Evolutionary conservation across 2,329 filamentous ascomycete genomes (phyloP).

Genomic region (Xylaria sp.): DNA sequence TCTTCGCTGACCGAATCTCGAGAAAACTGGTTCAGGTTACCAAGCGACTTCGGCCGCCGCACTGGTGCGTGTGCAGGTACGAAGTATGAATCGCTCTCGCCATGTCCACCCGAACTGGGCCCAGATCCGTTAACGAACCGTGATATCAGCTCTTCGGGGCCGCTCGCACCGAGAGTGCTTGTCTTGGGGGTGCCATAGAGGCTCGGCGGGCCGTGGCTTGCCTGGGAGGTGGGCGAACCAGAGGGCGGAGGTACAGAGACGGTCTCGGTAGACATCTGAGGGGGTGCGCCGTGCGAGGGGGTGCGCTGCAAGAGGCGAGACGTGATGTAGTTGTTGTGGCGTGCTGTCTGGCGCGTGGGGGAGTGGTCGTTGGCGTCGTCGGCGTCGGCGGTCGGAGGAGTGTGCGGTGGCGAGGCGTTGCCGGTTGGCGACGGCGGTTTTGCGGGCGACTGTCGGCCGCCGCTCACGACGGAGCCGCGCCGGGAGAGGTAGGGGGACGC

Average conservation of each 20-base stretch:
- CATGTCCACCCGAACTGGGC: conserved; percentile 61
- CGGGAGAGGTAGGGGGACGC: conserved; percentile 69
- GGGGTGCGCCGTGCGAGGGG: conserved; percentile 70
- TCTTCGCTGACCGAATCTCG: conserved; percentile 50
- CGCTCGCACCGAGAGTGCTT: conserved; percentile 53
- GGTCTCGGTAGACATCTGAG: conserved; percentile 72
- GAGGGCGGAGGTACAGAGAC: conserved; percentile 58
- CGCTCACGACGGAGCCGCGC: conserved; percentile 62
- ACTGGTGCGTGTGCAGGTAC: conserved; percentile 51
- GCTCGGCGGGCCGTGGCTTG: conserved; percentile 55
- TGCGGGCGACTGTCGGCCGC: conserved; percentile 58
- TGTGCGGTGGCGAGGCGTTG: conserved; percentile 47
- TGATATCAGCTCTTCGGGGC: conserved; percentile 64
- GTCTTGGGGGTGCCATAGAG: conserved; percentile 53
- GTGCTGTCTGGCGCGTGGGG: conserved; percentile 56
- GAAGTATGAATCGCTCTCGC: conserved; percentile 64
- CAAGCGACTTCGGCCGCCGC: conserved; percentile 58
- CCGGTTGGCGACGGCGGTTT: conserved; percentile 51
- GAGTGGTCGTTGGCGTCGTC: conserved; percentile 36
- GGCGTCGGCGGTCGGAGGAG: conserved; percentile 24
- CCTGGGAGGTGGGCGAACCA: conserved; percentile 52
- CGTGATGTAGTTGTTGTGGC: conserved; percentile 74
- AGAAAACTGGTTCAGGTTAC: conserved; percentile 51
- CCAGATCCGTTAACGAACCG: conserved; percentile 67
- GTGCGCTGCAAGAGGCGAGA: conserved; percentile 74